Evolutionary conservation across 257 asterid genomes (phyloP).

Genomic region (Solanum infundibuliforme): DNA sequence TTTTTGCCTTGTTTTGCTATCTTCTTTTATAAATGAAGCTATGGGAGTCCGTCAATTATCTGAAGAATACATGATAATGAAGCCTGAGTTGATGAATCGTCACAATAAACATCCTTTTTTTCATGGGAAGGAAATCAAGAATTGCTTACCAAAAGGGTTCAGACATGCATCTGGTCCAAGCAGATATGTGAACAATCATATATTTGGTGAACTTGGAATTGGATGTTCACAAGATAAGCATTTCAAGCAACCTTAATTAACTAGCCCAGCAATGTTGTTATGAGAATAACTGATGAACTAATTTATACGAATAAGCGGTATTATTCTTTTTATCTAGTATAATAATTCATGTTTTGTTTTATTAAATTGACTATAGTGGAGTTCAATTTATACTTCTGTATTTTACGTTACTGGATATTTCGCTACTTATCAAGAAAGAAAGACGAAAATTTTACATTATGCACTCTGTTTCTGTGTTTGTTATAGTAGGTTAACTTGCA

Average conservation of each 20-base stretch:
- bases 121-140: constrained; percentile 23
- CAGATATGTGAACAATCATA: constrained; percentile 49
- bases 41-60: constrained; percentile 9
- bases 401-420: neutral
- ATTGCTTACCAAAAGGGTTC: constrained; percentile 73
- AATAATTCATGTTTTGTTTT: neutral
- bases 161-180: constrained; percentile 80
- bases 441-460: neutral
- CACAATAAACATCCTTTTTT: constrained; percentile 13
- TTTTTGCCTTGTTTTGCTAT: constrained; percentile 17
- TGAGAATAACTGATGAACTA: neutral
- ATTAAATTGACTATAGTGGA: neutral
- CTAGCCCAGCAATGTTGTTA: neutral
- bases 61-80: constrained; percentile 10
- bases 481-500: neutral
- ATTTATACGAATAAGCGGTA: neutral
- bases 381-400: neutral
- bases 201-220: constrained; percentile 24
- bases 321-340: neutral
- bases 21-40: constrained; percentile 11
- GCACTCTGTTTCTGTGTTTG: neutral
- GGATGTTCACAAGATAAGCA: neutral
- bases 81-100: constrained; percentile 20
- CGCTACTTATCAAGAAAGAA: neutral
- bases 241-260: neutral